Conservation (phyloP, 2,329 filamentous ascomycete species). For the Nothophaeocryptopus gaeumannii region DNA sequence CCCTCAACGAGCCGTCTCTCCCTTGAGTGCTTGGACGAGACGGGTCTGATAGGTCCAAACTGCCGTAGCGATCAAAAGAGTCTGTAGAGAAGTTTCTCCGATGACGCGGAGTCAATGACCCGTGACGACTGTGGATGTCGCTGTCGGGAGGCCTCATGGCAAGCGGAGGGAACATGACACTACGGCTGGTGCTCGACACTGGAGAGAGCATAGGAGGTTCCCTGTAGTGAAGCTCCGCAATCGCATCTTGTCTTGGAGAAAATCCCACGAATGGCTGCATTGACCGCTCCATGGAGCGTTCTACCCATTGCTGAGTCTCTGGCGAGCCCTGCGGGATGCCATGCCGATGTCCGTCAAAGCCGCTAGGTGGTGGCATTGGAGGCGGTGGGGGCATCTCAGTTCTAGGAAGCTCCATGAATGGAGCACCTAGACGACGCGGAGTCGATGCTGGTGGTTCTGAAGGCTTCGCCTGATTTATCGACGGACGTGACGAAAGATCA, state of each 20-base stretch:
- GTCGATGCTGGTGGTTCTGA: neutral
- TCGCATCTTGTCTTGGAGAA: neutral
- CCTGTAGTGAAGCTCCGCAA: neutral
- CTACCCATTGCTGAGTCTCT: constrained; percentile 3
- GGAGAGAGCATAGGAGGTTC: constrained; percentile 10
- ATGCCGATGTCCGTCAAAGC: constrained; percentile 2
- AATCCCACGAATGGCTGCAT: neutral
- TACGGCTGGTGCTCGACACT: neutral
- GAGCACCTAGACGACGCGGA: constrained; percentile 5
- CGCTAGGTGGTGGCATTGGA: constrained; percentile 5
- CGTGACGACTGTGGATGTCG: neutral
- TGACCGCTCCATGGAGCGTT: neutral
- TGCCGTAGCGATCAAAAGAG: neutral
- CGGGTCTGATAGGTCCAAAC: constrained; percentile 4
- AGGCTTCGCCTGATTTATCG: constrained; percentile 8
- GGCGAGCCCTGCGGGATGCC: constrained; percentile 2
- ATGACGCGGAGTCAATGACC: constrained; percentile 5
- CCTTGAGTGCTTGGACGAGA: constrained; percentile 6
- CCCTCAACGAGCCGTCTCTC: constrained; percentile 12
- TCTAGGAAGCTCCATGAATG: constrained; percentile 1
- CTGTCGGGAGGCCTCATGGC: neutral
- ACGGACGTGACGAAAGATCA: constrained; percentile 28
- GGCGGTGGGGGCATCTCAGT: constrained; percentile 16
- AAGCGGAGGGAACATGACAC: neutral
- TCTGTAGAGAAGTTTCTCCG: constrained; percentile 3